Base-by-base conservation (phyloP, 495 filamentous ascomycete species). In the Talaromyces thailandensis region DNA sequence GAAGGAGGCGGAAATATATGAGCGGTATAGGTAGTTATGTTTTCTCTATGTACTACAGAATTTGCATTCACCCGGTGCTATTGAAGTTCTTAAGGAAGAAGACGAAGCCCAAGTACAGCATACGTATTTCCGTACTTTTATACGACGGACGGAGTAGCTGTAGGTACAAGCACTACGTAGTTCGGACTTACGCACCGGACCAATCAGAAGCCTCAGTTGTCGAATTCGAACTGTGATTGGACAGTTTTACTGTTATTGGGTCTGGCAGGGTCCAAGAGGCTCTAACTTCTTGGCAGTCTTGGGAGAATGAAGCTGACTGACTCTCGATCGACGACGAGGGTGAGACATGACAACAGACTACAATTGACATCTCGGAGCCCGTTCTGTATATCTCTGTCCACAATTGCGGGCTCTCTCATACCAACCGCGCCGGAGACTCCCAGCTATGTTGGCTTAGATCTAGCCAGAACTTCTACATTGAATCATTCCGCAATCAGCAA, bases 1-100 rank as follows among this genome's bases (percentile, higher is more conserved):
- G 67, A 74, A 77, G 69, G 88, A 92, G 68, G 86, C 87, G 62
- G 79, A 73, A n/a, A 66, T 69, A 12, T 86, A 80, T 68, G 75
- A 82, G 61, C 79, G 73, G 66, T 87, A 77, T 61, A 70, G 79
- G 62, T 80, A 62, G 32, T 18, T 43, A 31, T 23, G 31, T 11
- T 35, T 31, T 35, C 9, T 31, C 29, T 31, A 31, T 31, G 2
- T 31, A 31, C 29, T 31, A 31, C 29, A 31, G 29, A 31, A 6
- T n/a, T n/a, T n/a, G n/a, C n/a, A n/a, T n/a, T n/a, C n/a, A n/a
- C n/a, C n/a, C n/a, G n/a, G n/a, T n/a, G n/a, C n/a, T n/a, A n/a
- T n/a, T n/a, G n/a, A n/a, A n/a, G n/a, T n/a, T n/a, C n/a, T n/a
- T n/a, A n/a, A n/a, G n/a, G n/a, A n/a, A n/a, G n/a, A n/a, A n/a